Percentiles rank a stretch among this genome's conserved stretches.
Conservation (phyloP, 1,284 basidiomycete species). For the Tylopilus sp. region DNA sequence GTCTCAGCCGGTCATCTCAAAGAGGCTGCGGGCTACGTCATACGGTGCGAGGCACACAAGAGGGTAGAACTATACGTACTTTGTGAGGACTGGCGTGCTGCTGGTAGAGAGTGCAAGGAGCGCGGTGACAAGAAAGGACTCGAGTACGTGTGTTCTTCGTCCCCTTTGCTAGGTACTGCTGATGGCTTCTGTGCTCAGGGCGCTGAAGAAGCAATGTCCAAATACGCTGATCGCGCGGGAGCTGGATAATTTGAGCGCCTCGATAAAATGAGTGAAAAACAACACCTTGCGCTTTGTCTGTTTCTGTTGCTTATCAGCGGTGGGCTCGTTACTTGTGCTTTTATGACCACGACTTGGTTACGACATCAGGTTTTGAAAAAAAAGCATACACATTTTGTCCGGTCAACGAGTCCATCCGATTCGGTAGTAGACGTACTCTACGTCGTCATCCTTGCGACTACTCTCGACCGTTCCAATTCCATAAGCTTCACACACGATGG, state of each 20-base stretch:
- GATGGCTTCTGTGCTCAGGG: conserved; percentile 39
- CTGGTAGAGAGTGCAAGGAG: conserved; percentile 84
- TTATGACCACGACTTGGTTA: background rate
- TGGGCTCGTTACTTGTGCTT: background rate
- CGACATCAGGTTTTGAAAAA: background rate
- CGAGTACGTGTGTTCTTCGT: conserved; percentile 55
- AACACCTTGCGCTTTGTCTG: background rate
- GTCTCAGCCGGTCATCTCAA: conserved; percentile 65
- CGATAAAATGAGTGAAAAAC: conserved; percentile 51
- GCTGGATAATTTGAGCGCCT: conserved; percentile 61
- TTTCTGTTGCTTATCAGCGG: background rate
- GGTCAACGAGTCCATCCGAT: conserved; percentile 50
- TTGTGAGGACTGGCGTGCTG: conserved; percentile 84
- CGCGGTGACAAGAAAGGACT: conserved; percentile 74
- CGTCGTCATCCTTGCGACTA: conserved; percentile 40
- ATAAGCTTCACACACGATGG: conserved; percentile 50
- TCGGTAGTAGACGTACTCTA: conserved; percentile 59
- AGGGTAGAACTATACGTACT: conserved; percentile 81
- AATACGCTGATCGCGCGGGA: conserved; percentile 76
- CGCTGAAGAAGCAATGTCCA: conserved; percentile 65
- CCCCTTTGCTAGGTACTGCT: conserved; percentile 1
- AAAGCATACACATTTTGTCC: background rate
- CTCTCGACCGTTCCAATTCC: conserved; percentile 21
- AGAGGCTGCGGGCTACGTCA: conserved; percentile 72
- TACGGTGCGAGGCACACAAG: conserved; percentile 77